Conservation (phyloP, 192 early-diverging fungal genomes). For the Coemansia sp. region DNA sequence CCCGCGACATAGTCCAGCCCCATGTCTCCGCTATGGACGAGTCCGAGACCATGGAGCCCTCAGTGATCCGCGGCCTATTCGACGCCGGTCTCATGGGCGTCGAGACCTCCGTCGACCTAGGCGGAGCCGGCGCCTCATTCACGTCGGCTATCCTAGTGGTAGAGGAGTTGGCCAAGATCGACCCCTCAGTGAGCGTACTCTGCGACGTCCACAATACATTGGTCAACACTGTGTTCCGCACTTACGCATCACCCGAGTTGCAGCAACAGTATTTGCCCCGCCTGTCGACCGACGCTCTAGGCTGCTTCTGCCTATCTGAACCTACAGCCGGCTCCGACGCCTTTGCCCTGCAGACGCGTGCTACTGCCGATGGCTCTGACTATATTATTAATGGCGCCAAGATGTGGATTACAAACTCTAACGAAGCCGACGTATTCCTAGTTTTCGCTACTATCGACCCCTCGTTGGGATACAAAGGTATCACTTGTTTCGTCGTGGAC, state of each 20-base stretch:
- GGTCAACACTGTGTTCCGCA: constrained; percentile 88
- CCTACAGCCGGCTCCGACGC: constrained; percentile 91
- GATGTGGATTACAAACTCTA: constrained; percentile 98
- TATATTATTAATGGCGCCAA: constrained; percentile 86
- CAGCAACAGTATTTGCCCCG: constrained; percentile 85
- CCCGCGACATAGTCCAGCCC: constrained; percentile 80
- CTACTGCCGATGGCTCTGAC: constrained; percentile 76
- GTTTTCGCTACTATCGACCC: constrained; percentile 99
- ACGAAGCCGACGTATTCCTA: constrained; percentile 92
- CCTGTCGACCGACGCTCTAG: constrained; percentile 79
- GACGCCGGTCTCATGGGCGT: constrained; percentile 95
- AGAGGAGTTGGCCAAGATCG: constrained; percentile 94
- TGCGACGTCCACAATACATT: constrained; percentile 99
- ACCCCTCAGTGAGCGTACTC: constrained; percentile 85
- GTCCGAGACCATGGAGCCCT: constrained; percentile 75
- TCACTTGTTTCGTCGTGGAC: constrained; percentile 96
- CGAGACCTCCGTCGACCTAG: constrained; percentile 78
- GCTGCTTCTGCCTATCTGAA: constrained; percentile 95
- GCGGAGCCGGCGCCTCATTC: constrained; percentile 81
- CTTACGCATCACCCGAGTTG: constrained; percentile 72
- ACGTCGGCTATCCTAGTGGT: constrained; percentile 81
- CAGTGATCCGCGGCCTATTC: constrained; percentile 80
- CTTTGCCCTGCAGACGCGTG: constrained; percentile 86
- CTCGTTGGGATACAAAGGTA: constrained; percentile 91
- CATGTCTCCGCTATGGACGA: constrained; percentile 92